Evolutionary conservation across 1,284 basidiomycete species (phyloP), one percentile per base, ranked within the genome.

Genomic region (Coniophora puteana): DNA sequence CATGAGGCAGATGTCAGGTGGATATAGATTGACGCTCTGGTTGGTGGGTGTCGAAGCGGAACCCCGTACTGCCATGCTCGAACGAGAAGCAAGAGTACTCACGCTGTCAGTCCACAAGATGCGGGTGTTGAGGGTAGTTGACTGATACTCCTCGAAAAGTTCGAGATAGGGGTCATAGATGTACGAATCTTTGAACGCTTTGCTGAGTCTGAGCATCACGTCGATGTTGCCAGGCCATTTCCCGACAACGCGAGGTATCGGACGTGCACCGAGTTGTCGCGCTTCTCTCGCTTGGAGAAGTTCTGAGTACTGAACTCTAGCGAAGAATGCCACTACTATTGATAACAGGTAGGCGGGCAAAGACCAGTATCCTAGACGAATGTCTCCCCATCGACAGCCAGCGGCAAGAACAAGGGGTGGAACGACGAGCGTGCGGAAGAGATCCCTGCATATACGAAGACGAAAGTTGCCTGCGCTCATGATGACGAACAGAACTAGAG

Each of bases 211-310:
- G 29, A 82, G 55, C 41, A 85, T 65, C 27, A 87, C 56, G 54
- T 87, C 83, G 47, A 86, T 63, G 54, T 86, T 86, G 14, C 84
- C 84, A 4, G 81, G 82, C 79, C 80, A 83, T 62, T 72, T 76
- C 5, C 83, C 83, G 16, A 71, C 61, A n/a, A 84, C 74, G 20
- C 69, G 63, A 4, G 77, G 74, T 36, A 82, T 75, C 3, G 61
- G 64, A 41, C 66, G 63, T 2, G 76, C 78, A 8, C 72, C 72
- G 18, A 80, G 56, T 18, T 65, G 63, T 12, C 53, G 54, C 0
- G 76, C 75, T 36, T 78, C 67, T 23, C 62, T 60, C 22, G 49
- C 51, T 35, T 78, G 74, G 1, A 53, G 42, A 40, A 60, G 47
- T 37, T 67, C 58, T 11, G 52, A 50, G 41, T 67, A 60, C 6